Base-by-base conservation (phyloP, 1,284 basidiomycete genomes). In the Fomitopsis palustris region DNA sequence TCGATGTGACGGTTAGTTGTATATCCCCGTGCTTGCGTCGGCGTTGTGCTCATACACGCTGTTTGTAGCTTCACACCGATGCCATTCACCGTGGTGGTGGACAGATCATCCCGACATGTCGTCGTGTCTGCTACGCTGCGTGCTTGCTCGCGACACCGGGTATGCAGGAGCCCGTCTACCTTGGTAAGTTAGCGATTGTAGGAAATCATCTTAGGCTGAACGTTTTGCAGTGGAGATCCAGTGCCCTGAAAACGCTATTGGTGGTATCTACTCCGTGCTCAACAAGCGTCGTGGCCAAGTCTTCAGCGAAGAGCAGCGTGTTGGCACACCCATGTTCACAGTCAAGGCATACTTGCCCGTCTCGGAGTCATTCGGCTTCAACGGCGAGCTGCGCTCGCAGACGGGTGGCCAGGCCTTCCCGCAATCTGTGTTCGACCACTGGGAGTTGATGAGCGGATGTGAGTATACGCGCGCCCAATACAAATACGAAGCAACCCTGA, bases 11-110 rank as follows among this genome's bases (percentile, higher is more conserved):
- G 64, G 90, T 92, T 77, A 66, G 87, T 75, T 8, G 21, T 17
- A n/a, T 9, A 5, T 16, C 45, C 17, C 3, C 12, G 12, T 16
- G 8, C 6, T 10, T 16, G 17, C n/a, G 21, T 31, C 12, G 9
- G 14, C 17, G 1, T 4, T 4, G 23, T 27, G 43, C 19, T 31
- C 49, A 59, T 45, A 25, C 38, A 61, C n/a, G 55, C 51, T 51
- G 35, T 55, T 37, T 59, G 3, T 72, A 93, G 90, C 85, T 99
- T 61, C 96, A 98, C 79, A 86, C 96, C 72, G 97, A 99, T 83
- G 96, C 97, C 67, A 99, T 99, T 74, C 97, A 99, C 81, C 94
- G 97, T 83, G 97, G 97, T 79, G 96, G 96, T 60, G 97, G 97
- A 60, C 97, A 99, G 77, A 95, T 99, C 68, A 98, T 99, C 64